A percentile compares a stretch with the other conserved stretches of the same genome.
phyloP scores from a whole-genome alignment of 768 basidiomycete species.

The Suillus fuscotomentosus region DNA sequence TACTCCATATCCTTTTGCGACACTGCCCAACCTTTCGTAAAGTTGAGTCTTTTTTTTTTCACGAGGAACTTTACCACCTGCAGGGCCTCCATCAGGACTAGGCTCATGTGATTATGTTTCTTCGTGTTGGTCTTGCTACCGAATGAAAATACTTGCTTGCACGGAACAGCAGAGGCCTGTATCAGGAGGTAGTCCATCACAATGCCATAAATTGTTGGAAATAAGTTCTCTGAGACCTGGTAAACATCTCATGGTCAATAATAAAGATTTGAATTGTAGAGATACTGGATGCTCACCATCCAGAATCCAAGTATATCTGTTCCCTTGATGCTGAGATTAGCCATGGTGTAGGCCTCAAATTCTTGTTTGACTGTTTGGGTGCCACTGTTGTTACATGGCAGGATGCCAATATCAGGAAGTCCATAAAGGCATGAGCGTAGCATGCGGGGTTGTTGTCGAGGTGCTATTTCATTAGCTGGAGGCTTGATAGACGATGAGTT shows the following conservation, averaged over 20 bases:
- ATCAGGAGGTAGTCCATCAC: conserved; percentile 18
- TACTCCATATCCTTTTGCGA: background rate
- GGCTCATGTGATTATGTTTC: no score
- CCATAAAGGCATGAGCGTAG: background rate
- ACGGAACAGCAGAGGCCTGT: conserved; percentile 23
- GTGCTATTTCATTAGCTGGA: background rate
- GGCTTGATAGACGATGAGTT: background rate
- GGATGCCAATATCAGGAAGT: background rate
- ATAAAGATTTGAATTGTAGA: background rate
- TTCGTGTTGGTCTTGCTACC: background rate
- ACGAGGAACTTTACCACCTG: no score
- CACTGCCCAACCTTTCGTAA: background rate
- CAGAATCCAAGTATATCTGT: background rate
- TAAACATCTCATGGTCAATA: background rate
- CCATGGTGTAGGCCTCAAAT: background rate
- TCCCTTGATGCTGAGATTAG: background rate
- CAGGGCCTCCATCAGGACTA: no score
- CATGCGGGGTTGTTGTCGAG: background rate
- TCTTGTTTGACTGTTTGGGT: background rate
- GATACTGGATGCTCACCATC: background rate
- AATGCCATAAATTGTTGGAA: conserved; percentile 6
- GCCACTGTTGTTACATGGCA: background rate
- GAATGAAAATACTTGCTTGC: conserved; percentile 21
- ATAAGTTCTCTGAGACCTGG: background rate
- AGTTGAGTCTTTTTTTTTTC: background rate